These are phyloP conservation scores for Huntiella abstrusa DNA, from an alignment of 2,329 filamentous ascomycete genomes.

Conservation along the genomic window DNA sequence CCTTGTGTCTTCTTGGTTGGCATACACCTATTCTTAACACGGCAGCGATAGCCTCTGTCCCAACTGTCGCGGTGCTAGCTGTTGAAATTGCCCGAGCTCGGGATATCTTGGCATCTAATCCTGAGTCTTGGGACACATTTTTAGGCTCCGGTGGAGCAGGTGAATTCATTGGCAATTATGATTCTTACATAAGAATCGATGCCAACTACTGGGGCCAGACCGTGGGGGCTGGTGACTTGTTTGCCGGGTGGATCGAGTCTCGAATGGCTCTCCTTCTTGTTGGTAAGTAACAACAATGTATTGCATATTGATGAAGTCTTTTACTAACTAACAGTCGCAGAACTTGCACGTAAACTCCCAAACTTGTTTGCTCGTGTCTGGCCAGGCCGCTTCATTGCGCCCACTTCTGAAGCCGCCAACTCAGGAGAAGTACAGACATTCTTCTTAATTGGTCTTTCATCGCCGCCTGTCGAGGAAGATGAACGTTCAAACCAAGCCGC, in stretches of 20 bases:
- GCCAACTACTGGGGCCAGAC: conserved; percentile 47
- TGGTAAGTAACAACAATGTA: conserved; percentile 20
- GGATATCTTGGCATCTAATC: conserved; percentile 19
- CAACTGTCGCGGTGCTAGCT: conserved; percentile 31
- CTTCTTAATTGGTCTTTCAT: background rate
- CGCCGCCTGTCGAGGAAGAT: background rate
- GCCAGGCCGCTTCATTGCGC: background rate
- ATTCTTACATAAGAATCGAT: conserved; percentile 40
- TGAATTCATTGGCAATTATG: conserved; percentile 18
- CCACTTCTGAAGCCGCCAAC: background rate
- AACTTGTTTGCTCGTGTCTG: background rate
- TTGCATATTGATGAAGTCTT: background rate
- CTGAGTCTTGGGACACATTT: conserved; percentile 26
- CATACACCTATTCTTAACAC: conserved; percentile 43
- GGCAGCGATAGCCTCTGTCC: conserved; percentile 31
- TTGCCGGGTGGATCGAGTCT: conserved; percentile 47
- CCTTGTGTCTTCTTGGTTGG: conserved; percentile 44
- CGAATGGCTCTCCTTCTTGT: conserved; percentile 37
- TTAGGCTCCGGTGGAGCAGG: conserved; percentile 18
- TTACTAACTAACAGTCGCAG: background rate
- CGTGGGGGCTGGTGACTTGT: conserved; percentile 30
- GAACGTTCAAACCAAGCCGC: background rate
- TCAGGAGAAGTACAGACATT: background rate
- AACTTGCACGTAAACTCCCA: background rate
- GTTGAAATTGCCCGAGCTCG: conserved; percentile 32